Percentiles rank a stretch among this genome's conserved stretches.
Conservation (phyloP, 306 rosid genomes). For the Corylus heterophylla region DNA sequence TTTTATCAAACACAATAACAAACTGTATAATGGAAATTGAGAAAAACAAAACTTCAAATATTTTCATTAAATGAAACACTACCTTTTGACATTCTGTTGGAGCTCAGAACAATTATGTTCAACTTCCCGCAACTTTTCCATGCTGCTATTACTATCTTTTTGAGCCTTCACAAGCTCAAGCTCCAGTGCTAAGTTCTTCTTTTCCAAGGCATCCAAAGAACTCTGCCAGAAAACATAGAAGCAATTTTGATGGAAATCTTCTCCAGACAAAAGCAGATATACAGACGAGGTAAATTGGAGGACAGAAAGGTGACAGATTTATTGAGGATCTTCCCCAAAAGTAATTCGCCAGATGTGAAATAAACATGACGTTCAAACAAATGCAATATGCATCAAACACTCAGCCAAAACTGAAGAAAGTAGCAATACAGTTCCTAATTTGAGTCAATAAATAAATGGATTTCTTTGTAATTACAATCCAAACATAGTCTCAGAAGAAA, state of each 20-base stretch:
- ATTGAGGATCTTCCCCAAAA: not conserved
- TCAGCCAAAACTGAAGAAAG: not conserved
- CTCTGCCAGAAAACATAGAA: constrained; percentile 42
- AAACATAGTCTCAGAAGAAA: too few species aligned
- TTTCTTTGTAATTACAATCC: not conserved
- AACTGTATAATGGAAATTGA: not conserved
- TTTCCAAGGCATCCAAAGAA: constrained; percentile 71
- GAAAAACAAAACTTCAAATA: not conserved
- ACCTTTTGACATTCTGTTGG: constrained; percentile 75
- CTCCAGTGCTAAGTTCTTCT: constrained; percentile 59
- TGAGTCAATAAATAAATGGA: not conserved
- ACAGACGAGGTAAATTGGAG: not conserved
- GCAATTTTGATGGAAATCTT: constrained; percentile 5
- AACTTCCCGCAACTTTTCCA: constrained; percentile 63
- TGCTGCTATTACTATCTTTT: constrained; percentile 44
- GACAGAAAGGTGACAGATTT: not conserved
- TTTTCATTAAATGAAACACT: constrained; percentile 2
- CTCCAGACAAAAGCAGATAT: not conserved
- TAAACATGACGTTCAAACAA: not conserved
- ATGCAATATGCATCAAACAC: not conserved
- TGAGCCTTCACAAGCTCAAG: constrained; percentile 56
- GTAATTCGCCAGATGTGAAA: not conserved
- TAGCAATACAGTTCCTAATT: not conserved
- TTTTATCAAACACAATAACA: not conserved
- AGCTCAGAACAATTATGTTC: constrained; percentile 71